Percentiles rank a stretch among this genome's conserved stretches.
These are phyloP conservation scores for Colletotrichum filicis DNA, from an alignment of 2,329 filamentous ascomycete genomes.

Conservation along the genomic window DNA sequence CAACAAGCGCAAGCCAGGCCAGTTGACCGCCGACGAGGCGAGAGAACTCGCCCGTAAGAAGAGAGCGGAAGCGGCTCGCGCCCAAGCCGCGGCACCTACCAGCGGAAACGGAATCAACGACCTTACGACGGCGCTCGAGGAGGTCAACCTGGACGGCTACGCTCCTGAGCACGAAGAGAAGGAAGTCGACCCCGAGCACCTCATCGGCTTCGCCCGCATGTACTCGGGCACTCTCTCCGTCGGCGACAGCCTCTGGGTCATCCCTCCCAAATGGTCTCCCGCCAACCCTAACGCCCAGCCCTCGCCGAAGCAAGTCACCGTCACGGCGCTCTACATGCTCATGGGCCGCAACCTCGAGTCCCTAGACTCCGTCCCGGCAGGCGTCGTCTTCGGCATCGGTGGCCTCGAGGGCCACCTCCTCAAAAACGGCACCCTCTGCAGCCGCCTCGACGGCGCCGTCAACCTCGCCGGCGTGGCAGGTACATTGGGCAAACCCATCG, in stretches of 20 bases:
- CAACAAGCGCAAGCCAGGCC: constrained; percentile 79
- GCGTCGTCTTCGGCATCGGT: constrained; percentile 94
- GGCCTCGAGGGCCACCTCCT: constrained; percentile 94
- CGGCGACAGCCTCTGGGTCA: constrained; percentile 89
- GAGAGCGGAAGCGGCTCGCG: constrained; percentile 85
- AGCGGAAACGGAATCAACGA: constrained; percentile 62
- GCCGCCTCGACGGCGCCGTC: constrained; percentile 83
- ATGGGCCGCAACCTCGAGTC: constrained; percentile 93
- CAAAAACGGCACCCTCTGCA: constrained; percentile 94
- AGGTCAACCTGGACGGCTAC: constrained; percentile 67
- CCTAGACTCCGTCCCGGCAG: constrained; percentile 86
- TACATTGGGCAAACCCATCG: constrained; percentile 87
- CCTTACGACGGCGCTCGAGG: constrained; percentile 70
- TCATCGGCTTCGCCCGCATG: constrained; percentile 94
- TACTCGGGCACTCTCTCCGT: constrained; percentile 92
- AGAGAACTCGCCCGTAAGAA: constrained; percentile 88
- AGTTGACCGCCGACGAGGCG: constrained; percentile 89
- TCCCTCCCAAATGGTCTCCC: constrained; percentile 93
- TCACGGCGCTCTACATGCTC: constrained; percentile 91
- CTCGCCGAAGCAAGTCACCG: constrained; percentile 82
- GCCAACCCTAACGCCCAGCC: constrained; percentile 77
- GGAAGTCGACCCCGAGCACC: constrained; percentile 80
- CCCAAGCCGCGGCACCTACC: constrained; percentile 68
- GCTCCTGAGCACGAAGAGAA: constrained; percentile 62
- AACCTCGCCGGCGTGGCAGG: constrained; percentile 85